Evolutionary conservation across 768 basidiomycete species (phyloP), one percentile per base, ranked within the genome.

Genomic region (Pulveroboletus sp.): DNA sequence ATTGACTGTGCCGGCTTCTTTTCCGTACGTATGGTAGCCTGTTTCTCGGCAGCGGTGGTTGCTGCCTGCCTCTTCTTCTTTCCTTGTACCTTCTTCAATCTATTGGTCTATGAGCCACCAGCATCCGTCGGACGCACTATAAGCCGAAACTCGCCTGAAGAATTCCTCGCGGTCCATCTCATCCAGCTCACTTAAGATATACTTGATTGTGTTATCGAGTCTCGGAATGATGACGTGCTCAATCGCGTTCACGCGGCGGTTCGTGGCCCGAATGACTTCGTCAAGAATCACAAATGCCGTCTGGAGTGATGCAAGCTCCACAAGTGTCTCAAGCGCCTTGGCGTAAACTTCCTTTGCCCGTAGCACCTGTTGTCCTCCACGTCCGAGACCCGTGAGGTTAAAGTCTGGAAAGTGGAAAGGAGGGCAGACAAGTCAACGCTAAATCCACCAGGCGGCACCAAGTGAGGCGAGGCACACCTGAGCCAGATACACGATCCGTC

Each of bases 221-320:
- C 87, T 80, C 15, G 96, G 96, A 50, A 99, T 97, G 59, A 99
- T 76, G 57, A 99, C 85, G 66, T 99, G 93, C 61, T 99, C 96
- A 57, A 99, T 95, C 3, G 96, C 96, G 63, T 99, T 99, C 36
- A 99, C 96, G 55, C 96, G 85, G 45, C 96, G 89, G 69, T 98
- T 99, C 33, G 96, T 98, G n/a, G 94, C 93, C 41, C 92, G 89
- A 63, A 99, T 99, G 52, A 98, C 96, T 71, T 98, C 96, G 70
- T 99, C 96, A 33, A 99, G 81, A 58, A 98, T 97, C 50, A 86
- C 95, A 73, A 99, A 99, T 5, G 96, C 96, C 0, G 96, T 98
- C 73, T 98, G 89, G 37, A 99, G 74, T 11, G 93, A 95, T 1
- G 96, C 96, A 32, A 99, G 81, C 69, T 99, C 95, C 35, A 99